A percentile compares a stretch with the other conserved stretches of the same genome.
Conservation (phyloP, 495 filamentous ascomycete genomes). For the Penicillium parvum region DNA sequence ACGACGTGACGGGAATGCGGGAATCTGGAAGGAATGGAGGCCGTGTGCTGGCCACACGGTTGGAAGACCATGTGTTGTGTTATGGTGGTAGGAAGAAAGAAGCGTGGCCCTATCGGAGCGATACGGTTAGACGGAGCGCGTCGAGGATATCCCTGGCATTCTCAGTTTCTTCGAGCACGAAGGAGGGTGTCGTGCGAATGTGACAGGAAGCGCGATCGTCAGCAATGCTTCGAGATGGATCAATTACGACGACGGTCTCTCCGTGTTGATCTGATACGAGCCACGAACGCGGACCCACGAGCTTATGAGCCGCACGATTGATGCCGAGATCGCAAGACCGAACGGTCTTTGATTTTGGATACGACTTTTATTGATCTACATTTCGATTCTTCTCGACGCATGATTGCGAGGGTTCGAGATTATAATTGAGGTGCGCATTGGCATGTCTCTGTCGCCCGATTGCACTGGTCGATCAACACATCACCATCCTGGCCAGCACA, state of each 20-base stretch:
- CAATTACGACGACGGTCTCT: neutral
- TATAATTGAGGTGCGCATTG: neutral
- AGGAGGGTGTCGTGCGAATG: too few species aligned
- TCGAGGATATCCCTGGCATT: slow-evolving; percentile 1
- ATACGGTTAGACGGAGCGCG: slow-evolving; percentile 1
- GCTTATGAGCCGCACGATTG: slow-evolving; percentile 22
- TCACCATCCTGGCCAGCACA: too few species aligned
- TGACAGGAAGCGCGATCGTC: too few species aligned
- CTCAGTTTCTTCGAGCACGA: neutral
- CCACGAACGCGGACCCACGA: slow-evolving; percentile 34
- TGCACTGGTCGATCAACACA: too few species aligned
- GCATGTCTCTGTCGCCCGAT: too few species aligned
- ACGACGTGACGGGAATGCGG: slow-evolving; percentile 10
- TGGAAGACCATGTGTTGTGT: slow-evolving; percentile 21
- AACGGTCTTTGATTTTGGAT: slow-evolving; percentile 16
- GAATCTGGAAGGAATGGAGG: slow-evolving; percentile 12
- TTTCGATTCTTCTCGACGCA: slow-evolving; percentile 18
- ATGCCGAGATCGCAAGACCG: slow-evolving; percentile 12
- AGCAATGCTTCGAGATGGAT: too few species aligned
- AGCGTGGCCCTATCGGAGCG: slow-evolving; percentile 9
- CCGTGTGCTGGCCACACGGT: slow-evolving; percentile 32
- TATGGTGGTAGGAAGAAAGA: slow-evolving; percentile 9
- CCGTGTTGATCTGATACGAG: slow-evolving; percentile 20
- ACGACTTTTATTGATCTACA: slow-evolving; percentile 23
- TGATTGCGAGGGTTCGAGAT: slow-evolving; percentile 13